Conservation (phyloP, 2,329 filamentous ascomycete species). For the Colletotrichum eremochloae region DNA sequence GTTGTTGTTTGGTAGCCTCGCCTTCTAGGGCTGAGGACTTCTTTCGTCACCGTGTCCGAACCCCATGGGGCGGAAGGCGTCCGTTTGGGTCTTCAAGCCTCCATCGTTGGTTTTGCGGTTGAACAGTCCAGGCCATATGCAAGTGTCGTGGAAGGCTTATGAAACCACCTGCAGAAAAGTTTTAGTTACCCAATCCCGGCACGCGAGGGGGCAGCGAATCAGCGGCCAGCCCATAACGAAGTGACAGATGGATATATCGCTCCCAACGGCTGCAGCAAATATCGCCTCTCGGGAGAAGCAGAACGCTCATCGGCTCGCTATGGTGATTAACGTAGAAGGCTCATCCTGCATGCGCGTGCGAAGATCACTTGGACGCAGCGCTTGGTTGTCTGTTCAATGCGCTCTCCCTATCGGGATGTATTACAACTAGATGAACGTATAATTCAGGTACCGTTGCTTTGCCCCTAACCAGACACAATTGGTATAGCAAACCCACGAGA, state of each 20-base stretch:
- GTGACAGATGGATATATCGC: conserved; percentile 26
- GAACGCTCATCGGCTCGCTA: background rate
- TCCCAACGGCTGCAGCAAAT: background rate
- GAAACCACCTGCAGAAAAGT: conserved; percentile 25
- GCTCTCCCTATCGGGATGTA: conserved; percentile 33
- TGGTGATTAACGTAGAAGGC: background rate
- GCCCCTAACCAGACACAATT: conserved; percentile 34
- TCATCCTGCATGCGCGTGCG: too few relatives aligned
- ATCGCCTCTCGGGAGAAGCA: background rate
- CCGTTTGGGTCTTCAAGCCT: conserved; percentile 9
- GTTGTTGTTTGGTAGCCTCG: background rate
- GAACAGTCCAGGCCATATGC: conserved; percentile 4
- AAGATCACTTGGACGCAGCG: background rate
- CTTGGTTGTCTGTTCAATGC: conserved; percentile 17
- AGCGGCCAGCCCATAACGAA: conserved; percentile 31
- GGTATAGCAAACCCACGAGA: conserved; percentile 39
- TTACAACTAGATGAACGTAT: conserved; percentile 40
- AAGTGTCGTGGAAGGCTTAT: conserved; percentile 8
- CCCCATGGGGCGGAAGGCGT: conserved; percentile 16
- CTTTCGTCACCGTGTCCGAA: background rate
- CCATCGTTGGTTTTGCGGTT: conserved; percentile 6
- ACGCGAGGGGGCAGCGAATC: conserved; percentile 29
- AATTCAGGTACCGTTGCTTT: conserved; percentile 35
- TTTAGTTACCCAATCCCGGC: conserved; percentile 32
- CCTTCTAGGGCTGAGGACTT: background rate